Evolutionary conservation across 306 rosid genomes (phyloP), one percentile per base, ranked within the genome.

Genomic region (Lupinus albus): DNA sequence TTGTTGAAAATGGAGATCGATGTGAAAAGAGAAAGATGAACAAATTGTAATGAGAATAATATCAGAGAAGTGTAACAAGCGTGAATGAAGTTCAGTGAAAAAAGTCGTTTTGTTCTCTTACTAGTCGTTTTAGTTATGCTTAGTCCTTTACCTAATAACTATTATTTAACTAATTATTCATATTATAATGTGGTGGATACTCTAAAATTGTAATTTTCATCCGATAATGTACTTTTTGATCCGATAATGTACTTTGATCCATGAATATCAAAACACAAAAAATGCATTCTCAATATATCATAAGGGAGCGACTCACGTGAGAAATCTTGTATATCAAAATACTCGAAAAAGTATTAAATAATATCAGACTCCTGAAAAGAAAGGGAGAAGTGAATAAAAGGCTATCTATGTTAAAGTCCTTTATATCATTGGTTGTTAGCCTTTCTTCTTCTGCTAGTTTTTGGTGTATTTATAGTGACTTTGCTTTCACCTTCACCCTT

Each of bases 361-460:
- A 67, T 11, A 36, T 53, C 3, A 67, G 12, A 38, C 28, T 52
- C 36, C 42, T 18, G 21, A 6, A 55, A 25, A 10, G 8, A 44
- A 12, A 12, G 5, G 11, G 11, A 41, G 5, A 54, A 54, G 3
- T 5, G 30, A 25, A 25, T 50, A 61, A 53, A 38, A 18, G 56
- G n/a, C n/a, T n/a, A n/a, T n/a, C 30, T 25, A 11, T 39, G 30
- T 63, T 72, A 21, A 49, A 38, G 51, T 20, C 68, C 66, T 57
- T 54, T 11, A 57, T 39, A 17, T 77, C 73, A 81, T 53, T 75
- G 50, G 1, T 82, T 72, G 21, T 64, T 81, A 58, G 74, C 59
- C 70, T 69, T 81, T 73, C 71, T 73, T 73, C 79, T 77, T 78
- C 85, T 65, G 25, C 13, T 73, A 53, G 1, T 78, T 67, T 61